These are phyloP conservation scores for Pezicula neosporulosa DNA, from an alignment of 2,329 filamentous ascomycete genomes.

Conservation along the genomic window DNA sequence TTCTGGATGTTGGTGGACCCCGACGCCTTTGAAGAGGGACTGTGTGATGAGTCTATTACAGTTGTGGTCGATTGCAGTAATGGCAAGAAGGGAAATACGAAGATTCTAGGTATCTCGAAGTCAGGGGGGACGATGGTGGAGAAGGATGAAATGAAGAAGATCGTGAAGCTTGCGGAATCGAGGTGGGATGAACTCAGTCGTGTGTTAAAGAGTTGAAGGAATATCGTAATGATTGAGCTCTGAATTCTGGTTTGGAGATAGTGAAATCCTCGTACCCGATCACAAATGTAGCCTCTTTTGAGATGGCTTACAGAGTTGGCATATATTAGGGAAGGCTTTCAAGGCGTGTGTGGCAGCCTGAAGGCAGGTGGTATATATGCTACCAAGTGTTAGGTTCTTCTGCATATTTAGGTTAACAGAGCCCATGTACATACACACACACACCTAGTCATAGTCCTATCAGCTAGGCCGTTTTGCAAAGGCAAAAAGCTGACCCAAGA, in stretches of 20 bases:
- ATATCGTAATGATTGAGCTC: not conserved
- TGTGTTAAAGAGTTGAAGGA: constrained; percentile 16
- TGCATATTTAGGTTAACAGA: too few species aligned
- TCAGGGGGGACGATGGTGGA: constrained; percentile 72
- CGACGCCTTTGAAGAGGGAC: constrained; percentile 82
- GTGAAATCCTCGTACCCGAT: not conserved
- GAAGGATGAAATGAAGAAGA: constrained; percentile 54
- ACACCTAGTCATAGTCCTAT: too few species aligned
- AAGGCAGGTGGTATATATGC: too few species aligned
- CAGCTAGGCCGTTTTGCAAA: too few species aligned
- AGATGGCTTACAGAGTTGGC: too few species aligned
- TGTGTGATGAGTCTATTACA: constrained; percentile 81
- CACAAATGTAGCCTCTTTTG: too few species aligned
- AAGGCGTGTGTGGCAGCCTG: too few species aligned
- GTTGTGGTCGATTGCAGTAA: constrained; percentile 66
- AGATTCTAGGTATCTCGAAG: constrained; percentile 75
- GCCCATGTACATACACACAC: too few species aligned
- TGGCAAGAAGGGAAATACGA: constrained; percentile 36
- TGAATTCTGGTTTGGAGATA: not conserved
- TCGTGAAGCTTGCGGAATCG: constrained; percentile 56
- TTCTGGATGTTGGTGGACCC: constrained; percentile 84
- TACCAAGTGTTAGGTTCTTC: too few species aligned
- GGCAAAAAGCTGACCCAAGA: too few species aligned
- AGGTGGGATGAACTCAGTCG: constrained; percentile 55
- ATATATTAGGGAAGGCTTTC: too few species aligned